Conservation (phyloP, 768 basidiomycete species). For the Auriscalpium orientale region DNA sequence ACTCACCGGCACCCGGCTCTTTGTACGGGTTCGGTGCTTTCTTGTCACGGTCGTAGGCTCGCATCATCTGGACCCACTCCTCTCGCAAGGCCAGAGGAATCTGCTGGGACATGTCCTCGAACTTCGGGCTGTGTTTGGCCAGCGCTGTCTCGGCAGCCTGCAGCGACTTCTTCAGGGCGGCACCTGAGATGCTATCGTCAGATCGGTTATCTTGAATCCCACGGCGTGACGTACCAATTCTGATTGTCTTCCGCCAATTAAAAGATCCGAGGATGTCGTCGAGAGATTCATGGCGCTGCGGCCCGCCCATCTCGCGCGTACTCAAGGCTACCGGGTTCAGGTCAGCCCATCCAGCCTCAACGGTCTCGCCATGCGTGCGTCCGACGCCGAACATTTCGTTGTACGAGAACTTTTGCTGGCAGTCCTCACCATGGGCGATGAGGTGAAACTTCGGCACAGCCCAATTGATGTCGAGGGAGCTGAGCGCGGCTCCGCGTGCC, state of each 20-base stretch:
- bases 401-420: constrained; percentile 12
- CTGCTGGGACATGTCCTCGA: background rate
- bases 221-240: background rate
- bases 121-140: background rate
- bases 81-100: background rate
- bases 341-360: constrained; percentile 15
- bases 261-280: constrained; percentile 5
- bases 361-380: constrained; percentile 13
- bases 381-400: constrained; percentile 7
- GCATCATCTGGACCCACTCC: background rate
- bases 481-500: too few species aligned
- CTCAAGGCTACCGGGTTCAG: constrained; percentile 4
- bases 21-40: background rate
- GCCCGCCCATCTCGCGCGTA: constrained; percentile 12
- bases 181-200: background rate
- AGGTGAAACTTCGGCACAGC: constrained; percentile 15
- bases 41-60: background rate
- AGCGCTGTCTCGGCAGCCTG: background rate
- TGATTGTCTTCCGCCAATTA: constrained; percentile 9
- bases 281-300: constrained; percentile 6
- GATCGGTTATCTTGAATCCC: background rate
- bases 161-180: background rate
- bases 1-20: background rate
- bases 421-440: constrained; percentile 10
- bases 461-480: too few species aligned